Evolutionary conservation across 345 rosid species (phyloP).

Genomic region (Theobroma cacao): DNA sequence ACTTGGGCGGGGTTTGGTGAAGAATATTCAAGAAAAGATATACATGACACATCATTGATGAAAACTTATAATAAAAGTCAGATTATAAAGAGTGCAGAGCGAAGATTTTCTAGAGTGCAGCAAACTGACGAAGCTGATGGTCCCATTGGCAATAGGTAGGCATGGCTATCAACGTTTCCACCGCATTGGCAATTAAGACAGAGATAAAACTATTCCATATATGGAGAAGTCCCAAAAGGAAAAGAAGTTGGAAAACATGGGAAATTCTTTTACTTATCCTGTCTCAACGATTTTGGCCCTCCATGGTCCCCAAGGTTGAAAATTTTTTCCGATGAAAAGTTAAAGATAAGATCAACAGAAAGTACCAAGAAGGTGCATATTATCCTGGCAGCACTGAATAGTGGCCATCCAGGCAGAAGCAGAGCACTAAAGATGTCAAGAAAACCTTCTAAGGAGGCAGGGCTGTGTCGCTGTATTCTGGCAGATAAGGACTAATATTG

Average conservation of each 20-base stretch:
- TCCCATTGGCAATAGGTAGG: not conserved
- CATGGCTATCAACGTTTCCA: not conserved
- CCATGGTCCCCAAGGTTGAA: not conserved
- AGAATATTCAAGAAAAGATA: not conserved
- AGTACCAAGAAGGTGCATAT: not conserved
- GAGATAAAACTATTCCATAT: not conserved
- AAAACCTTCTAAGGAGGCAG: not conserved
- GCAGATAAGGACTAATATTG: not conserved
- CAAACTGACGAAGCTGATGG: not conserved
- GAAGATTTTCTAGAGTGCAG: too few species aligned
- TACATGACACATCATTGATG: not conserved
- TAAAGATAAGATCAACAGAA: not conserved
- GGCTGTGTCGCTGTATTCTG: not conserved
- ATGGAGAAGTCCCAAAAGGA: not conserved
- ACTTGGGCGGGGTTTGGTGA: too few species aligned
- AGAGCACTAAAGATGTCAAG: not conserved
- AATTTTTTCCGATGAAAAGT: not conserved
- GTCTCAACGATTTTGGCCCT: not conserved
- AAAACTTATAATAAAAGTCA: not conserved
- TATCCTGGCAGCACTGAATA: not conserved
- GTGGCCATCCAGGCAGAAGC: not conserved
- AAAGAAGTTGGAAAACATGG: not conserved
- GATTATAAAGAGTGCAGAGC: not conserved
- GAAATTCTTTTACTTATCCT: not conserved
- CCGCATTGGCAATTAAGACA: not conserved